These are phyloP conservation scores for Capronia epimyces DNA, from an alignment of 2,329 filamentous ascomycete species.

Conservation along the genomic window DNA sequence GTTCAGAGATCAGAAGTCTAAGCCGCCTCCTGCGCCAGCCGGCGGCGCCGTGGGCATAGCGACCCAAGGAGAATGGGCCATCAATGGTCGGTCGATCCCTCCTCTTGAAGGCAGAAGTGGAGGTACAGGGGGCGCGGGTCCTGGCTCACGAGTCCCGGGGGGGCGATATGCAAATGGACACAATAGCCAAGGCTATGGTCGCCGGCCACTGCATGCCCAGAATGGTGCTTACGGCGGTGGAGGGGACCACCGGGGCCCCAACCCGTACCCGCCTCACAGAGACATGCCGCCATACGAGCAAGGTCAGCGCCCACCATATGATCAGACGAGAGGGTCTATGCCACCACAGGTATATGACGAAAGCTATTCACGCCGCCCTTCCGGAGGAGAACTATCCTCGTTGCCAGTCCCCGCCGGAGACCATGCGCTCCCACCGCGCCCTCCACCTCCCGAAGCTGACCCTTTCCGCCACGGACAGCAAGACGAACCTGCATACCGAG, in stretches of 20 bases:
- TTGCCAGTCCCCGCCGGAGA: conserved; percentile 3
- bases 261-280: conserved; percentile 12
- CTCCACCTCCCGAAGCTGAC: conserved; percentile 19
- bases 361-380: conserved; percentile 21
- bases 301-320: conserved; percentile 19
- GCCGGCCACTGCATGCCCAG: conserved; percentile 12
- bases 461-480: conserved; percentile 17
- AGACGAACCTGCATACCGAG: conserved; percentile 22
- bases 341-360: conserved; percentile 23
- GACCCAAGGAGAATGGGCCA: conserved; percentile 54
- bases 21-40: conserved; percentile 81
- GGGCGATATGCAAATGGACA: conserved; percentile 31
- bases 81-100: conserved; percentile 32
- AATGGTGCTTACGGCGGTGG: conserved; percentile 21
- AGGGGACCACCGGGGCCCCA: conserved; percentile 18
- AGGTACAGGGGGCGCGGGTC: conserved; percentile 34
- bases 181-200: conserved; percentile 10
- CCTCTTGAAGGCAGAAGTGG: conserved; percentile 31
- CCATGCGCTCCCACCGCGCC: conserved; percentile 21
- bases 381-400: not conserved
- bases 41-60: conserved; percentile 81
- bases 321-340: conserved; percentile 7
- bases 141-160: conserved; percentile 29
- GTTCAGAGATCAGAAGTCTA: conserved; percentile 78
- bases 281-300: conserved; percentile 23